Evolutionary conservation across 148 eudicot genomes (phyloP), one percentile per base, ranked within the genome.

Genomic region (Arctostaphylos glauca): DNA sequence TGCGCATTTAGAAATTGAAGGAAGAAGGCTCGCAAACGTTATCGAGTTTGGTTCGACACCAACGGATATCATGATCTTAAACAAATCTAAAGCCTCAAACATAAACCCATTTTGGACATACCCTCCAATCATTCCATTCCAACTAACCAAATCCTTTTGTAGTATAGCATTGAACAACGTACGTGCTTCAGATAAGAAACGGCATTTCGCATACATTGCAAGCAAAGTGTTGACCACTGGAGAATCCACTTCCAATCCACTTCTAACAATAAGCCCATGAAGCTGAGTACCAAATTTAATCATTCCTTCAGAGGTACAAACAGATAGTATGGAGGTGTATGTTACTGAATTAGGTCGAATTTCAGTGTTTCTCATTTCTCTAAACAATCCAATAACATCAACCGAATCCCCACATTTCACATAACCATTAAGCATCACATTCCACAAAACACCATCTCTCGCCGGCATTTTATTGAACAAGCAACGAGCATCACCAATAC

Each of bases 381-480:
- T 50, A 81, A 84, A 87, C 86, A 87, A 82, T 15, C 59, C 84
- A 74, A 87, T 82, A 43, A 87, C 78, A 77, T 81, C 18, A 48
- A n/a, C 82, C 44, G 31, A 80, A 10, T 52, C 78, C 41, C 85
- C 84, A 70, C 9, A 19, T 52, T 78, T 87, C 70, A 81, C 78
- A 80, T 81, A 87, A 78, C 84, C 77, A 79, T 84, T 78, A 54
- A 87, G 86, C 86, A 87, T 87, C 77, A 84, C 84, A 53, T 81
- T 87, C 88, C 88, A 87, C 38, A 31, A 31, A 31, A 31, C 38
- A 31, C 38, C 38, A 31, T 31, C 38, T 31, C 38, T 31, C 38
- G 0, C 38, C 0, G 38, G 38, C 38, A 31, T 31, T 31, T 31
- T 31, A 31, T 31, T 1, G 38, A 31, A 87, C 88, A 87, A n/a